phyloP scores from a whole-genome alignment of 371 early-diverging fungal genomes.

The Apophysomyces ossiformis region DNA sequence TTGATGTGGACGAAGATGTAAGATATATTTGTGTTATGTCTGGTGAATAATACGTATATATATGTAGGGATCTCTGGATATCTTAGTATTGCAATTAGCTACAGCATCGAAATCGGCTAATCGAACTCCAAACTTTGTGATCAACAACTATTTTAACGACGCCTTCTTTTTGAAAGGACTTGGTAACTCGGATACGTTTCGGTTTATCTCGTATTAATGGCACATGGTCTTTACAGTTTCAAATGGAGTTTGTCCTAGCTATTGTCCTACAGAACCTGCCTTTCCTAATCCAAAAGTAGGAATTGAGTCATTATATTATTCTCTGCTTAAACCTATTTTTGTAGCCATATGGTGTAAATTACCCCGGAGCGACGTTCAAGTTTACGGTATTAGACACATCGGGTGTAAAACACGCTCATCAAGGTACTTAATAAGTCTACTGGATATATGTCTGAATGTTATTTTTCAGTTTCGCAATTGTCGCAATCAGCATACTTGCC shows the following conservation, averaged over 20 bases:
- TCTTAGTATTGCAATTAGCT: slow-evolving; percentile 61
- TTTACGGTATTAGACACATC: slow-evolving; percentile 81
- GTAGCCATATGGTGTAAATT: slow-evolving; percentile 81
- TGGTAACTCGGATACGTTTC: slow-evolving; percentile 37
- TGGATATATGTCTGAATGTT: background rate
- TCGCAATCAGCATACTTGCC: slow-evolving; percentile 79
- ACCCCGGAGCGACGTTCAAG: slow-evolving; percentile 85
- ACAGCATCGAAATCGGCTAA: slow-evolving; percentile 27
- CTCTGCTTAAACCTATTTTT: slow-evolving; percentile 13
- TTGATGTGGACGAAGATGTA: slow-evolving; percentile 91
- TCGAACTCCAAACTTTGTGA: slow-evolving; percentile 53
- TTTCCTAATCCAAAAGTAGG: slow-evolving; percentile 34
- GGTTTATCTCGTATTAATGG: background rate
- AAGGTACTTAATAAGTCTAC: slow-evolving; percentile 41
- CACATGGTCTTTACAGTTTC: slow-evolving; percentile 44
- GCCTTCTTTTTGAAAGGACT: slow-evolving; percentile 92
- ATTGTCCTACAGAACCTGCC: slow-evolving; percentile 47
- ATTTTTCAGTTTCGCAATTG: slow-evolving; percentile 69
- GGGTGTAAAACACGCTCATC: slow-evolving; percentile 78
- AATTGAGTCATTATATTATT: background rate
- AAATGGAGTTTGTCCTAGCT: slow-evolving; percentile 76
- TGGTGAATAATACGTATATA: background rate
- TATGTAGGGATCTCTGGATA: slow-evolving; percentile 81
- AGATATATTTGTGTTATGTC: slow-evolving; percentile 10
- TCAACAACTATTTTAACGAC: slow-evolving; percentile 90